Percentiles rank a stretch among this genome's conserved stretches.
Evolutionary conservation across 331 rosid genomes (phyloP).

Genomic region (Malus hybrid): DNA sequence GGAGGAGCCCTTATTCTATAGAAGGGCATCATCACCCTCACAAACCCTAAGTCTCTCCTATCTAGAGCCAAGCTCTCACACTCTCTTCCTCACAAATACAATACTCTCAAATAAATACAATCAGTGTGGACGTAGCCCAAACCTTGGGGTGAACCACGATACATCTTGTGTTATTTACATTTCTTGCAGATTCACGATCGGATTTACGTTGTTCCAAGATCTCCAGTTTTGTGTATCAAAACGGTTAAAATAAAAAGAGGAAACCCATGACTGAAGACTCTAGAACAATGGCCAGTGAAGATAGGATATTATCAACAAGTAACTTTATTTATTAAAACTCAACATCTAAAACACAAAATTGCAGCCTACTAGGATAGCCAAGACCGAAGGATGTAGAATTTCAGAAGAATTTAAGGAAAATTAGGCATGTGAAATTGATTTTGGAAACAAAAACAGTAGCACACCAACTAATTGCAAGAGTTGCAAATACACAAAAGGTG

Average conservation of each 20-base stretch:
- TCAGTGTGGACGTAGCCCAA: no score
- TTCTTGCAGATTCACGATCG: no score
- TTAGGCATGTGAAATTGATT: not conserved
- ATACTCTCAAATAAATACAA: no score
- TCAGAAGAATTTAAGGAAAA: not conserved
- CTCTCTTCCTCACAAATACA: no score
- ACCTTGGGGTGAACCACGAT: no score
- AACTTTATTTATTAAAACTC: not conserved
- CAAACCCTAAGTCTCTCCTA: no score
- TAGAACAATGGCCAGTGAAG: not conserved
- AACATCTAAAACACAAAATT: not conserved
- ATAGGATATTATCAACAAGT: not conserved
- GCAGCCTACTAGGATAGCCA: not conserved
- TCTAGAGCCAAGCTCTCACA: no score
- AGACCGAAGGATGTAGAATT: not conserved
- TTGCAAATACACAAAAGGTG: not conserved
- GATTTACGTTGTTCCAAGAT: no score
- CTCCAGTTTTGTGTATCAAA: no score
- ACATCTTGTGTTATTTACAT: no score
- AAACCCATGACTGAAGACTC: not conserved
- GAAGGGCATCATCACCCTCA: no score
- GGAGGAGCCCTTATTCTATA: no score
- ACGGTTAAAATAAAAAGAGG: slow-evolving; percentile 24
- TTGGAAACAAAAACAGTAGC: not conserved
- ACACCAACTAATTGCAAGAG: not conserved